Evolutionary conservation across 106 monocot genomes (phyloP).

Genomic region (Apostasia ramifera): DNA sequence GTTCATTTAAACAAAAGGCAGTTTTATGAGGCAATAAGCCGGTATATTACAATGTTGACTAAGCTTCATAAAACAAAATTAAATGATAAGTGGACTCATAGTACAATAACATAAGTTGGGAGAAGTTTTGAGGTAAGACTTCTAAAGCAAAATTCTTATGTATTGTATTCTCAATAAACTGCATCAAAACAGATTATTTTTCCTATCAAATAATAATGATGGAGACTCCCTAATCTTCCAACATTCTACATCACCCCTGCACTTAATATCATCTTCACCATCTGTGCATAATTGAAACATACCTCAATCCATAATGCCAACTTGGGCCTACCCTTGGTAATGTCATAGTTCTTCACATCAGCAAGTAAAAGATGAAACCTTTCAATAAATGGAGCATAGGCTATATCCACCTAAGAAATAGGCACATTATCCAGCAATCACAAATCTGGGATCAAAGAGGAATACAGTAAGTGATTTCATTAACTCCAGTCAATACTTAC

Average conservation of each 20-base stretch:
- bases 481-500: constrained; percentile 22
- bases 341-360: constrained; percentile 63
- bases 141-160: neutral
- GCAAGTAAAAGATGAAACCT: constrained; percentile 52
- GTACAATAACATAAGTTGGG: neutral
- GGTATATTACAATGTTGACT: neutral
- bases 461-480: neutral
- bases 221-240: neutral
- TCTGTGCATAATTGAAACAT: neutral
- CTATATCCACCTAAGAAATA: constrained; percentile 59
- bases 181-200: neutral
- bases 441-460: neutral
- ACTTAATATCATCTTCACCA: neutral
- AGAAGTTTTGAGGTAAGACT: neutral
- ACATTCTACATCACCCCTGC: neutral
- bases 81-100: neutral
- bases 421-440: constrained; percentile 1
- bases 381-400: constrained; percentile 85
- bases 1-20: constrained; percentile 2
- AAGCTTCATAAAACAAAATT: neutral
- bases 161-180: neutral
- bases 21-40: neutral
- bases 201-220: neutral
- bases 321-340: constrained; percentile 71
- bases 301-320: constrained; percentile 71